phyloP scores from a whole-genome alignment of 257 asterid genomes.

The Solanum ossicruentum region DNA sequence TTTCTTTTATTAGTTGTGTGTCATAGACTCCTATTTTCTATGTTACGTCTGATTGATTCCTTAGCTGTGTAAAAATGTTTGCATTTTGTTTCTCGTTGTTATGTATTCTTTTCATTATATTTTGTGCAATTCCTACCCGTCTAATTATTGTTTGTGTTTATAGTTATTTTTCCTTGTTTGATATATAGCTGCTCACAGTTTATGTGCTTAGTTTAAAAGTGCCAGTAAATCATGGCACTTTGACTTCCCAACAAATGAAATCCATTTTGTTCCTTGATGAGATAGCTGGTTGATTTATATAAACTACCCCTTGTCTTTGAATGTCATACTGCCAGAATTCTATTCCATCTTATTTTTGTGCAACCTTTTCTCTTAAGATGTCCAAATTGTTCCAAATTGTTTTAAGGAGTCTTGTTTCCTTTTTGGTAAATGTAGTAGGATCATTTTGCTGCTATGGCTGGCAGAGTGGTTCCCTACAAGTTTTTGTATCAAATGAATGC shows the following conservation, averaged over 20 bases:
- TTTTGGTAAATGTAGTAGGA: not conserved
- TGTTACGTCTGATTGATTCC: not conserved
- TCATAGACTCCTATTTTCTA: not conserved
- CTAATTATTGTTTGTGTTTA: not conserved
- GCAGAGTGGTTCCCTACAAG: not conserved
- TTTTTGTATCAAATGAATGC: not conserved
- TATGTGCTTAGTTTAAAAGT: not conserved
- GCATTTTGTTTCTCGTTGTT: not conserved
- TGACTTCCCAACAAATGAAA: not conserved
- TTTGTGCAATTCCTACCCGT: not conserved
- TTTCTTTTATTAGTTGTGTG: not conserved
- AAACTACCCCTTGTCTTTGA: not conserved
- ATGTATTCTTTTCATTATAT: not conserved
- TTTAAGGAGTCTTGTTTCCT: not conserved
- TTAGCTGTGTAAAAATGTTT: not conserved
- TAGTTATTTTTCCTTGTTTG: not conserved
- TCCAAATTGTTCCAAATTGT: not conserved
- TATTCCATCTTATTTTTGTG: not conserved
- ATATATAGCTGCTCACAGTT: not conserved
- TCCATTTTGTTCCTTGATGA: not conserved
- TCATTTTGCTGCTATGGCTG: not conserved
- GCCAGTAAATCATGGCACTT: not conserved
- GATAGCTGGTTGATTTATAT: not conserved
- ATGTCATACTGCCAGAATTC: not conserved
- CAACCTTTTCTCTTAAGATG: not conserved